phyloP scores from a whole-genome alignment of 2,329 filamentous ascomycete genomes.

The Hymenotorrendiella dingleyae region DNA sequence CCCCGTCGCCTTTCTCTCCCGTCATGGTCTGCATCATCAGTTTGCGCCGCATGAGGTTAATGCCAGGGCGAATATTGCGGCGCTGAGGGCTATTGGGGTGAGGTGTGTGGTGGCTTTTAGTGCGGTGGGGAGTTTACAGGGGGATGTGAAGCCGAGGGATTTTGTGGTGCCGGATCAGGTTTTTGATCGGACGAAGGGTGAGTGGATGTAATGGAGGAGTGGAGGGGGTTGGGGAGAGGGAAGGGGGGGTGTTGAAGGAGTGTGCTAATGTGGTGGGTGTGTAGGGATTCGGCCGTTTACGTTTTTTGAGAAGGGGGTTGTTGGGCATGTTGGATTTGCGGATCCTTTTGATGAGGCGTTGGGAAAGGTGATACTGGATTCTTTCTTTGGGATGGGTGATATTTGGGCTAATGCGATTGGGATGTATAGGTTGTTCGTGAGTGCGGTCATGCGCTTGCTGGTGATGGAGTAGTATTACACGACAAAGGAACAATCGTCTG shows the following conservation, averaged over 20 bases:
- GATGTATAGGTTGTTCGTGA: constrained; percentile 57
- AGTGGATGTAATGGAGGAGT: not conserved
- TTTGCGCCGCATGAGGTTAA: constrained; percentile 93
- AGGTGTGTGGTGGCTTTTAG: constrained; percentile 90
- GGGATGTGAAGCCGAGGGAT: constrained; percentile 90
- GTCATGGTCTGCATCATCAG: constrained; percentile 85
- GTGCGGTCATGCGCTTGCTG: constrained; percentile 70
- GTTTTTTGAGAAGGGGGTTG: constrained; percentile 88
- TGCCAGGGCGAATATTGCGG: constrained; percentile 92
- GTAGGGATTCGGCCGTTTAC: constrained; percentile 77
- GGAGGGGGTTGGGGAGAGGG: not conserved
- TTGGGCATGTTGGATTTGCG: constrained; percentile 91
- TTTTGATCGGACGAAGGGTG: constrained; percentile 89
- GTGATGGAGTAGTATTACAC: constrained; percentile 80
- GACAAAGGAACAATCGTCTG: constrained; percentile 80
- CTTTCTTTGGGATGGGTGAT: no score
- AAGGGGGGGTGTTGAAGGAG: not conserved
- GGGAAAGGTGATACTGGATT: constrained; percentile 53
- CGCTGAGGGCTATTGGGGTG: constrained; percentile 84
- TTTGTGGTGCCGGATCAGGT: constrained; percentile 95
- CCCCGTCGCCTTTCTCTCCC: constrained; percentile 86
- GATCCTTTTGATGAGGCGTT: constrained; percentile 86
- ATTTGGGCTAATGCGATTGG: no score
- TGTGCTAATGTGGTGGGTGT: not conserved
- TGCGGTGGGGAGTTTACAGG: constrained; percentile 86